Percentiles rank a stretch among this genome's conserved stretches.
phyloP scores from a whole-genome alignment of 169 alveolate genomes.

The Eimeria acervulina region DNA sequence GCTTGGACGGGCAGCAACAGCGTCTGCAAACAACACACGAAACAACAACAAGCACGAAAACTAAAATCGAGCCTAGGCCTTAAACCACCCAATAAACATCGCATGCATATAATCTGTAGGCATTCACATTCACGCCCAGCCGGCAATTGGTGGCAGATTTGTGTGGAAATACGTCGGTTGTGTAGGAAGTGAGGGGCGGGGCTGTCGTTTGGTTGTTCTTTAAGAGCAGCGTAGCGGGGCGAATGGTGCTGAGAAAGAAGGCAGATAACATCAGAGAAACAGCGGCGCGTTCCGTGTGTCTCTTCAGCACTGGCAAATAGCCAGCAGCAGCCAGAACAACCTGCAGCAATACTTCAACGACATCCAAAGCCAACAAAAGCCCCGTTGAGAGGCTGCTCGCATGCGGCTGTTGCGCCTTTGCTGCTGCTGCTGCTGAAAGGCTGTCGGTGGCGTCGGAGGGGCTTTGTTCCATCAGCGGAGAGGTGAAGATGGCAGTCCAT shows the following conservation, averaged over 20 bases:
- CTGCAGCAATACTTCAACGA: slow-evolving; percentile 42
- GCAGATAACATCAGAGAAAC: slow-evolving; percentile 25
- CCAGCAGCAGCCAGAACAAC: slow-evolving; percentile 49
- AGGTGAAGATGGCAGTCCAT: slow-evolving; percentile 14
- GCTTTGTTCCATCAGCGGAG: slow-evolving; percentile 18
- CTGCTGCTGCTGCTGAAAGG: neutral
- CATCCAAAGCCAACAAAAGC: slow-evolving; percentile 32
- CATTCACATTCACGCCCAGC: no score
- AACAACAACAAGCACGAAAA: no score
- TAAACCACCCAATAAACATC: no score
- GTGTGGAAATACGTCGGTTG: neutral
- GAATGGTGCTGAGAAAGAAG: slow-evolving; percentile 39
- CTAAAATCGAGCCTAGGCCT: no score
- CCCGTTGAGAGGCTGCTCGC: neutral
- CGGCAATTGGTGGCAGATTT: neutral
- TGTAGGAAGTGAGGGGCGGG: neutral
- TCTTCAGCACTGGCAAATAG: slow-evolving; percentile 25
- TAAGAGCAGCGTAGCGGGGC: slow-evolving; percentile 28
- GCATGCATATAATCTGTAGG: no score
- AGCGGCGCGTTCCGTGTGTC: slow-evolving; percentile 52
- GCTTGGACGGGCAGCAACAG: slow-evolving; percentile 32
- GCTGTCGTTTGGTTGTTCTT: neutral
- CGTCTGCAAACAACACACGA: neutral
- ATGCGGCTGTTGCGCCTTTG: neutral
- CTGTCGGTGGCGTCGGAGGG: neutral